phyloP scores from a whole-genome alignment of 441 rosid genomes.

The Croton laevigatus region DNA sequence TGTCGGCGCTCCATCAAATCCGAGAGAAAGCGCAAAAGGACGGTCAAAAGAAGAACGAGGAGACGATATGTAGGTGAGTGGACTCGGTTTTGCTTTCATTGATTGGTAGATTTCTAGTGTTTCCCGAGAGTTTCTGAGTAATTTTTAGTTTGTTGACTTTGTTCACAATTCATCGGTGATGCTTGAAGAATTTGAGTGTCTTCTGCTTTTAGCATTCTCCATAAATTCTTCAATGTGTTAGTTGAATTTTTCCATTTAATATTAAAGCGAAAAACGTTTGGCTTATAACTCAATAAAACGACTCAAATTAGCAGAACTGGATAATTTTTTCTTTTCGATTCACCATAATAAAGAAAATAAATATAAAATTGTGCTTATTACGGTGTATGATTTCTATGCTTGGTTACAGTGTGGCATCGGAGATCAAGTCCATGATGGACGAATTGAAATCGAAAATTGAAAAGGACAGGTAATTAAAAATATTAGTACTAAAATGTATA shows the following conservation, averaged over 20 bases:
- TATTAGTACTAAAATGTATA: not conserved
- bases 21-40: constrained; percentile 72
- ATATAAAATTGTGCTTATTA: not conserved
- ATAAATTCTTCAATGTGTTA: not conserved
- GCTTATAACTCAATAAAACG: too few relatives aligned
- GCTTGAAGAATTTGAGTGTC: not conserved
- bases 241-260: not conserved
- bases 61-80: constrained; percentile 73
- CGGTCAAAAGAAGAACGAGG: constrained; percentile 80
- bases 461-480: constrained; percentile 57
- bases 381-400: constrained; percentile 13
- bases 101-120: not conserved
- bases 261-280: not conserved
- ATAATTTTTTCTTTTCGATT: not conserved
- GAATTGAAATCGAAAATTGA: constrained; percentile 68
- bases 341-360: too few relatives aligned
- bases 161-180: not conserved
- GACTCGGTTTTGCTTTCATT: not conserved
- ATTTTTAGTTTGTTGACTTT: not conserved
- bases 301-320: too few relatives aligned
- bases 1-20: constrained; percentile 81
- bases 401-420: constrained; percentile 61
- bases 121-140: not conserved
- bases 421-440: constrained; percentile 57
- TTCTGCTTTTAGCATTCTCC: not conserved